Percentiles rank a stretch among this genome's conserved stretches.
Evolutionary conservation across 306 rosid genomes (phyloP).

Genomic region (Astragalus membranaceus): DNA sequence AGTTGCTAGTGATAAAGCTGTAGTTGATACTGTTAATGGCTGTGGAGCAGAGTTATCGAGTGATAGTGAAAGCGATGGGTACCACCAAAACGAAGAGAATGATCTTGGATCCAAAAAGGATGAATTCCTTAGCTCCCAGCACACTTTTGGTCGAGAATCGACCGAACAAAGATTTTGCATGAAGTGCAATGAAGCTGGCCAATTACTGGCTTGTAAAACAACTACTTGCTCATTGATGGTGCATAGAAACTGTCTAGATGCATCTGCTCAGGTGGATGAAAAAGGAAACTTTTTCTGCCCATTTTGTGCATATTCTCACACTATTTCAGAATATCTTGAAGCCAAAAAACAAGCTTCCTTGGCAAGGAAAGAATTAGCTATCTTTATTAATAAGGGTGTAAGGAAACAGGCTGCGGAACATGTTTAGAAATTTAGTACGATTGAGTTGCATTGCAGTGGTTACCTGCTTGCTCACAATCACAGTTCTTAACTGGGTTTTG

Average conservation of each 20-base stretch:
- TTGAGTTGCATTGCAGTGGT: no score
- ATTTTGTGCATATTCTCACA: conserved; percentile 53
- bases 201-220: conserved; percentile 46
- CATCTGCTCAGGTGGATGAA: conserved; percentile 28
- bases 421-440: no score
- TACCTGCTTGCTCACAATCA: not conserved
- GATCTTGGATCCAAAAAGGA: conserved; percentile 36
- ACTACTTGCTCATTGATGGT: conserved; percentile 50
- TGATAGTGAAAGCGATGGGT: conserved; percentile 21
- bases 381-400: conserved; percentile 31
- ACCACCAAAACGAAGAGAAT: conserved; percentile 26
- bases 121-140: conserved; percentile 37
- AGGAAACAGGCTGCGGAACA: conserved; percentile 15
- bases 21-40: conserved; percentile 22
- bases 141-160: conserved; percentile 18
- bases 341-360: conserved; percentile 48
- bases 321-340: conserved; percentile 50
- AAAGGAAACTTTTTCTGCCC: conserved; percentile 55
- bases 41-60: conserved; percentile 22
- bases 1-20: conserved; percentile 26
- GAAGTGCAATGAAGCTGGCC: conserved; percentile 54
- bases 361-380: conserved; percentile 38
- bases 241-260: conserved; percentile 60
- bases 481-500: conserved; percentile 20
- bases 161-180: conserved; percentile 29